Base-by-base conservation (phyloP, 768 basidiomycete species). In the Chalciporus pseudorubinellus region DNA sequence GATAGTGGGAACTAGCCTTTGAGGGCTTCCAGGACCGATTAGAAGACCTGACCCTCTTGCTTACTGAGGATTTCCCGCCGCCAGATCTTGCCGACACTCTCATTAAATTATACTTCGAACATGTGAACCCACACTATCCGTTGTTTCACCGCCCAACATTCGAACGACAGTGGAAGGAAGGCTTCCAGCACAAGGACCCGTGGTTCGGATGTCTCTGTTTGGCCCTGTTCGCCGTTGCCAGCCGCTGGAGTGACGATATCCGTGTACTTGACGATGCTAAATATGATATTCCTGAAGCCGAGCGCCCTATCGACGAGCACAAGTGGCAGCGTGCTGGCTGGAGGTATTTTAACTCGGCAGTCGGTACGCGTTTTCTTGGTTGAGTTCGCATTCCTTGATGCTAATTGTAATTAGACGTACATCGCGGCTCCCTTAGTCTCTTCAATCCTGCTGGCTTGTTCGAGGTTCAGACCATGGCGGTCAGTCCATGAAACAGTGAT, bases 91-190 rank as follows among this genome's bases (percentile, higher is more conserved):
- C 78, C 8, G 61, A 68, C 24, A 63, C 58, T 16, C 74, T 97
- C 26, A 80, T 94, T 56, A 70, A 80, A 34, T 71, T 85, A 24
- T 93, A 82, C 64, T 95, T 95, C 59, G 57, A 69, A 3, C 74
- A 83, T 52, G 66, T 76, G 44, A 87, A 92, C 60, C 60, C 64
- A 24, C 72, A 80, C 31, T 74, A 82, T 48, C 89, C 89, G 8
- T 68, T 93, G 18, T 72, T 94, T 24, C 89, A 92, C 61, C 77
- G 77, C 19, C 82, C 82, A 6, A 83, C 84, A 0, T 92, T 94
- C 60, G 72, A 81, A 33, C 74, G 75, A 14, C 80, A 85, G 41
- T 84, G 82, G 73, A 70, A 62, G 28, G 76, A 80, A 2, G 72
- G 72, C 8, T 60, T 85, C 21, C 78, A 87, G 57, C 71, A 77